Conservation (phyloP, 306 rosid species). For the Urtica urens region DNA sequence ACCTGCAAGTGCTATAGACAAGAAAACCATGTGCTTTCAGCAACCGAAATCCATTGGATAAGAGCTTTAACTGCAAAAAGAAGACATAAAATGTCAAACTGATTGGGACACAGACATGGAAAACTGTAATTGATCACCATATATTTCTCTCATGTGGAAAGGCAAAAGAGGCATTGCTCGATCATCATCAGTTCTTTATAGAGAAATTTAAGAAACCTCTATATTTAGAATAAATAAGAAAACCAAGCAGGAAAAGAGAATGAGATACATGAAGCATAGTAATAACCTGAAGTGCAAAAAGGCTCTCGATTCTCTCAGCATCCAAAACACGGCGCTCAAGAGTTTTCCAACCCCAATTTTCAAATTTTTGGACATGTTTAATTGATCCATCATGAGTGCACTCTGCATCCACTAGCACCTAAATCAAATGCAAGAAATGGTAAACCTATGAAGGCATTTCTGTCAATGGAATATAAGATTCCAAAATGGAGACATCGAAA, state of each 20-base stretch:
- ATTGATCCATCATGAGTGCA: constrained; percentile 98
- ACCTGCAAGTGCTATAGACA: constrained; percentile 98
- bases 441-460: constrained; percentile 3
- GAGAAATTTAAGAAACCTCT: background rate
- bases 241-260: background rate
- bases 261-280: background rate
- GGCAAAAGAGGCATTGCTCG: no score
- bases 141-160: no score
- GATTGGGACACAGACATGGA: background rate
- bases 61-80: constrained; percentile 61
- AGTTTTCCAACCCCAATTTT: constrained; percentile 89
- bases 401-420: constrained; percentile 97
- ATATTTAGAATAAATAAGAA: background rate
- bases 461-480: background rate
- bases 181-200: background rate
- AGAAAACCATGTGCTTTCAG: constrained; percentile 72
- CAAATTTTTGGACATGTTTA: constrained; percentile 81
- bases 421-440: constrained; percentile 18
- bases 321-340: constrained; percentile 67
- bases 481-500: background rate
- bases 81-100: constrained; percentile 2
- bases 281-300: constrained; percentile 64
- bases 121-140: background rate
- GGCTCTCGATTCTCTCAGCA: constrained; percentile 68
- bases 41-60: constrained; percentile 70